Evolutionary conservation across 208 protist species (phyloP).

Genomic region (Leishmania lainsoni): DNA sequence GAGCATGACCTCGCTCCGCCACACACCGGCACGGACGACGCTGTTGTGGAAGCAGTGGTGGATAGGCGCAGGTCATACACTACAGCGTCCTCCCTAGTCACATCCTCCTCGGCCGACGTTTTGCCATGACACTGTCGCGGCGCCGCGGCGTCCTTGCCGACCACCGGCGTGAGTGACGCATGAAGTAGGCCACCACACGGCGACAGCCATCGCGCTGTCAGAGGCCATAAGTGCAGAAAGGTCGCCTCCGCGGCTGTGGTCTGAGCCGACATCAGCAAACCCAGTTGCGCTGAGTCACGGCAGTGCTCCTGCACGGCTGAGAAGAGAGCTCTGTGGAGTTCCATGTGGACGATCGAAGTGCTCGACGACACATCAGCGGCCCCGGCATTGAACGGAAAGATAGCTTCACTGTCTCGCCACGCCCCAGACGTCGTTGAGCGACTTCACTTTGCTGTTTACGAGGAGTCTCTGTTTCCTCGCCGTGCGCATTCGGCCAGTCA

Average conservation of each 20-base stretch:
- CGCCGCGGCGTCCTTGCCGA: background rate
- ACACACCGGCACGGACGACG: background rate
- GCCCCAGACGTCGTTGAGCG: background rate
- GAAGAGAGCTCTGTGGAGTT: background rate
- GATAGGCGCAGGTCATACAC: conserved; percentile 7
- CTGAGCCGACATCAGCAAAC: conserved; percentile 5
- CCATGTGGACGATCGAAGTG: background rate
- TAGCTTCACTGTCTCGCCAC: background rate
- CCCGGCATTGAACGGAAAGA: conserved; percentile 8
- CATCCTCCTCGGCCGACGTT: background rate
- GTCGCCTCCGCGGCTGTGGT: background rate
- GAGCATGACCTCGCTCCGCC: background rate
- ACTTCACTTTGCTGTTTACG: background rate
- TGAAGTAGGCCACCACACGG: conserved; percentile 1
- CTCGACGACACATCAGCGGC: background rate
- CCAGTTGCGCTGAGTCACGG: background rate
- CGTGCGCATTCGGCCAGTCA: background rate
- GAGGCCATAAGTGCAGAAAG: conserved; percentile 23
- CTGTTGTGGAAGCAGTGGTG: background rate
- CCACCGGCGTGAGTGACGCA: conserved; percentile 2
- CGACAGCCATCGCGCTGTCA: conserved; percentile 18
- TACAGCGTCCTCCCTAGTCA: background rate
- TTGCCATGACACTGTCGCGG: too few species aligned
- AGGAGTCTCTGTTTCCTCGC: background rate
- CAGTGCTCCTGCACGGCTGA: conserved; percentile 1